Conservation (phyloP, 2,329 filamentous ascomycete species). For the Cladophialophora psammophila region DNA sequence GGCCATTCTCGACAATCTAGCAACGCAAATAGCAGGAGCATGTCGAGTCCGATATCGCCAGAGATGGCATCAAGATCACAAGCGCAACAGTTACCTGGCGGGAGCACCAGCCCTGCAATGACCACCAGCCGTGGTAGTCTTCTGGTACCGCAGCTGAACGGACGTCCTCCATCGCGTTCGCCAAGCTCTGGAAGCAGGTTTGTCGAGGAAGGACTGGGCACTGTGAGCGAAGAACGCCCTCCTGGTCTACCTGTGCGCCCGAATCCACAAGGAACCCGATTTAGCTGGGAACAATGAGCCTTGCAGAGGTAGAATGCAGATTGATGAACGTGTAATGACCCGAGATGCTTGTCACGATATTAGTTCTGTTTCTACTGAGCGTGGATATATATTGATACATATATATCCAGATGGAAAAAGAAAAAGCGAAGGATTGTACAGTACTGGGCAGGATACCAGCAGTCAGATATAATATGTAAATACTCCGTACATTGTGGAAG, state of each 20-base stretch:
- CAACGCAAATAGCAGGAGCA: conserved; percentile 25
- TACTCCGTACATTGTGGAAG: neutral
- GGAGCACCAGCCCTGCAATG: conserved; percentile 12
- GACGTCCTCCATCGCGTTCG: conserved; percentile 34
- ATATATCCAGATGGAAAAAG: neutral
- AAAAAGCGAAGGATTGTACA: conserved; percentile 8
- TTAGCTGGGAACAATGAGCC: conserved; percentile 38
- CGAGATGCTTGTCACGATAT: conserved; percentile 18
- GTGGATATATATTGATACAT: neutral
- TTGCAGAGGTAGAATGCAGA: neutral
- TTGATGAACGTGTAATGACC: conserved; percentile 5
- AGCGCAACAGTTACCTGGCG: neutral
- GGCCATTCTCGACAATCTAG: conserved; percentile 30
- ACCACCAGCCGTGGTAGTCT: conserved; percentile 22
- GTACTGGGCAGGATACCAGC: conserved; percentile 17
- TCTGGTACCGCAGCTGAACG: conserved; percentile 32
- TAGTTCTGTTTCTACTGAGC: conserved; percentile 2
- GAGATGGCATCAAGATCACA: conserved; percentile 26
- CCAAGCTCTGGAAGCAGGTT: conserved; percentile 39
- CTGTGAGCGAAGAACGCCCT: conserved; percentile 28
- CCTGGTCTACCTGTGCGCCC: conserved; percentile 13
- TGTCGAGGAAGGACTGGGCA: conserved; percentile 38
- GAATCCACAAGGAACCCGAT: conserved; percentile 17
- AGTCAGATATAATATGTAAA: conserved; percentile 12
- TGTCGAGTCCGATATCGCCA: conserved; percentile 33